phyloP scores from a whole-genome alignment of 2,329 filamentous ascomycete genomes.

The Apiospora koreana region DNA sequence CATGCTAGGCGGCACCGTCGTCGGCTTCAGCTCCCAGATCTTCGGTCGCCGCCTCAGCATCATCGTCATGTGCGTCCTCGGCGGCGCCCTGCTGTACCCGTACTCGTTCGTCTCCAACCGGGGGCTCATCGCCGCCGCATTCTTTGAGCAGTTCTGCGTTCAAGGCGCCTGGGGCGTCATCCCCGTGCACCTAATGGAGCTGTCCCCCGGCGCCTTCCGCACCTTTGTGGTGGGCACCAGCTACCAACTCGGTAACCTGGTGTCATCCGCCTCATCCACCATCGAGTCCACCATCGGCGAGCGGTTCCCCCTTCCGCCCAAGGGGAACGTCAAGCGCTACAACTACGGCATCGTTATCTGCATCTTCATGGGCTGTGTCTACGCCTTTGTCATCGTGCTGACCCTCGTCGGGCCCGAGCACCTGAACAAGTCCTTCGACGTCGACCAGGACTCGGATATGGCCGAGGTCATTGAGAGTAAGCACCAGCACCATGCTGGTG shows the following conservation, averaged over 20 bases:
- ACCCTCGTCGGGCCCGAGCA: slow-evolving; percentile 64
- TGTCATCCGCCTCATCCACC: slow-evolving; percentile 67
- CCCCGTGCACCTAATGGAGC: slow-evolving; percentile 78
- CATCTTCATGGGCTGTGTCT: slow-evolving; percentile 90
- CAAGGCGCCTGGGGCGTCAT: slow-evolving; percentile 77
- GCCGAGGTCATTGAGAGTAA: slow-evolving; percentile 46
- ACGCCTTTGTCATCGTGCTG: slow-evolving; percentile 59
- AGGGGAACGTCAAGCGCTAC: slow-evolving; percentile 54
- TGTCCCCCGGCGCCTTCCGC: slow-evolving; percentile 70
- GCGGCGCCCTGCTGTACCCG: slow-evolving; percentile 79
- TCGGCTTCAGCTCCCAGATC: slow-evolving; percentile 69
- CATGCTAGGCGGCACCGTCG: slow-evolving; percentile 64
- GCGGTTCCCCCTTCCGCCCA: slow-evolving; percentile 67
- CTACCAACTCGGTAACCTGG: slow-evolving; percentile 79
- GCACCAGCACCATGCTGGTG: neutral
- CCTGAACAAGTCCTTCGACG: slow-evolving; percentile 51
- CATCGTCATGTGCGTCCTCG: slow-evolving; percentile 62
- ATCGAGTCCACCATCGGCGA: slow-evolving; percentile 78
- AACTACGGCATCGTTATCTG: slow-evolving; percentile 83
- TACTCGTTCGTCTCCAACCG: slow-evolving; percentile 70
- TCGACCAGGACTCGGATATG: slow-evolving; percentile 49
- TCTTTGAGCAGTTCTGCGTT: slow-evolving; percentile 81
- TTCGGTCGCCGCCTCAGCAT: slow-evolving; percentile 71
- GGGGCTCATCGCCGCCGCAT: slow-evolving; percentile 74
- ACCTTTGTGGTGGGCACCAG: slow-evolving; percentile 74